Evolutionary conservation across 768 basidiomycete species (phyloP), one percentile per base, ranked within the genome.

Genomic region (Mycena metata): DNA sequence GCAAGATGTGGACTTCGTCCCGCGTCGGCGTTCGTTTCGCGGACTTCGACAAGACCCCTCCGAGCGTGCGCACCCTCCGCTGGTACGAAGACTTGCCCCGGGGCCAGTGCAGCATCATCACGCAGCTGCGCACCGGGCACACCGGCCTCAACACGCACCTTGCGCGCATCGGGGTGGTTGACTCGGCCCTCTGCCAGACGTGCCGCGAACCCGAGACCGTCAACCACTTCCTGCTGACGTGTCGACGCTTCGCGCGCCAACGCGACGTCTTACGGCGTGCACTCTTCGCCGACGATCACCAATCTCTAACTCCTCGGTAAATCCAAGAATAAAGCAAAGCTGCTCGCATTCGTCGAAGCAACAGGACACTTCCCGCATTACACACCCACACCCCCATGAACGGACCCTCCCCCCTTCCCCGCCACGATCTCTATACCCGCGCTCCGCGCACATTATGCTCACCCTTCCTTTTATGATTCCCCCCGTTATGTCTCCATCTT

Each of bases 71-170:
- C 23, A 52, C 51, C 1, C 45, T 58, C 8, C 45, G 47, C 0
- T 59, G 46, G 39, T 66, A 58, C 35, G n/a, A 24, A 0, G 42
- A 8, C 26, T 45, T 75, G 13, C 69, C 67, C 0, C 58, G 72
- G 5, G 30, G 50, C 5, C 69, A 75, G 13, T 60, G 73, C 24
- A 66, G 68, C n/a, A 17, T 77, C 1, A 66, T 80, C 21, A 66
- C 76, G 16, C 79, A 80, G 49, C 75, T 82, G 5, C 61, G 78
- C 8, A 76, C 77, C 5, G 77, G 75, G 1, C 80, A 81, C 56
- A 64, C 63, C 8, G 74, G 75, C 0, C 74, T 81, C 2, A 74
- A 78, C 47, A 23, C 62, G 13, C 73, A 79, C 68, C 76, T 84
- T 2, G 30, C 72, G 30, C 43, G 64, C 50, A 64, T 77, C 55